Evolutionary conservation across 176 grass and related monocot species (phyloP).

Genomic region (Carex littledalei): DNA sequence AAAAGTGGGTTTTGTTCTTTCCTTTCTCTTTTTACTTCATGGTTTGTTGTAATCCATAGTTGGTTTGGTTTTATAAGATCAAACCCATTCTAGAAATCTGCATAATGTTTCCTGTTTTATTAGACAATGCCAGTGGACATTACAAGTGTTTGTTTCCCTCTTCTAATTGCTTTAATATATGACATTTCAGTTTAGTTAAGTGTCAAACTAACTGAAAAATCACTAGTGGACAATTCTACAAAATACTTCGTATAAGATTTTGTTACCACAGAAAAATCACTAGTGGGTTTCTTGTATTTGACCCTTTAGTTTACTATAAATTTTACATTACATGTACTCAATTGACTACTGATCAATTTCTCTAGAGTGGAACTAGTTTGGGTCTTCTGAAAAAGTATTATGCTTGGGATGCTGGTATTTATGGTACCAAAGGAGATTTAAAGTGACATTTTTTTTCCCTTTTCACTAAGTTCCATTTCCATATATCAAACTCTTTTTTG

Average conservation of each 20-base stretch:
- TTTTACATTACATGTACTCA: not conserved
- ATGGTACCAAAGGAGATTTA: not conserved
- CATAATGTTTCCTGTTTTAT: not conserved
- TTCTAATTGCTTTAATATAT: too few relatives aligned
- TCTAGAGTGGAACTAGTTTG: not conserved
- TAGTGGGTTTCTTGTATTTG: not conserved
- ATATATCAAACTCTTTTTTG: not conserved
- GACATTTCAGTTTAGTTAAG: slow-evolving; percentile 1
- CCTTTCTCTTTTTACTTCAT: not conserved
- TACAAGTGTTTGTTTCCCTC: too few relatives aligned
- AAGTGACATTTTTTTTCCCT: not conserved
- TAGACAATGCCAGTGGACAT: not conserved
- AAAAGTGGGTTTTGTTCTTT: slow-evolving; percentile 19
- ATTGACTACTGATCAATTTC: not conserved
- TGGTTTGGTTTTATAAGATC: not conserved
- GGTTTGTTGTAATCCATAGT: not conserved
- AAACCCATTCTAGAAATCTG: not conserved
- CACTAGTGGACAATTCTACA: too few relatives aligned
- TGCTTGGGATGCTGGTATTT: not conserved
- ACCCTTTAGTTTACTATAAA: not conserved
- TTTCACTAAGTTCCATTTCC: not conserved
- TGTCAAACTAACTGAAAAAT: not conserved
- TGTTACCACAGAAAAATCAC: not conserved
- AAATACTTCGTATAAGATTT: not conserved
- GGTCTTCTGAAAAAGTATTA: not conserved